Evolutionary conservation across 2,329 filamentous ascomycete species (phyloP).

Genomic region (Monilinia vaccinii-corymbosi): DNA sequence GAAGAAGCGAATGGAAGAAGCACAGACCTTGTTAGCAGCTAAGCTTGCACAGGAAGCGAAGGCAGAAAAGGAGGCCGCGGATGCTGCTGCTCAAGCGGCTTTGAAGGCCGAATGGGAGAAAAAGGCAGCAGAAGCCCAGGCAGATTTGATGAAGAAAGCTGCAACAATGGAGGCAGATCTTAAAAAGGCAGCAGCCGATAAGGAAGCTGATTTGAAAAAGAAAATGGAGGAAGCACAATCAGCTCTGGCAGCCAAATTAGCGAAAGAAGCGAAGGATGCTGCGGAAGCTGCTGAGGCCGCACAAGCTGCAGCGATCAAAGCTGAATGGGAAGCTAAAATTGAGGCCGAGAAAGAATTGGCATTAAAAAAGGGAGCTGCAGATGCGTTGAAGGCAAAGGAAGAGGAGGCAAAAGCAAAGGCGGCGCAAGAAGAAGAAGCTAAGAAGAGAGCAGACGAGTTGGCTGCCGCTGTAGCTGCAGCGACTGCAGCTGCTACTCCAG

Average conservation of each 20-base stretch:
- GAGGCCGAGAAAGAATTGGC: conserved; percentile 17
- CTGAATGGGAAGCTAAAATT: conserved; percentile 38
- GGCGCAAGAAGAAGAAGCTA: conserved; percentile 41
- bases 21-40: conserved; percentile 3
- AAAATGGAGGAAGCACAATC: conserved; percentile 10
- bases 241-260: conserved; percentile 5
- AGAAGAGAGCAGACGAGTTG: conserved; percentile 24
- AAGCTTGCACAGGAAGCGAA: conserved; percentile 13
- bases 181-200: conserved; percentile 29
- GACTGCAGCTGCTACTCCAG: conserved; percentile 35
- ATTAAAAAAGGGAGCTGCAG: conserved; percentile 22
- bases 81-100: conserved; percentile 5
- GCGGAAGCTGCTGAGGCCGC: conserved; percentile 24
- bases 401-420: conserved; percentile 37
- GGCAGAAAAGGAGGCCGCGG: conserved; percentile 14
- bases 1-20: conserved; percentile 18
- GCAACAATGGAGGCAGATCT: conserved; percentile 29
- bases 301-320: conserved; percentile 35
- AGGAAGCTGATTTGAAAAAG: conserved; percentile 9
- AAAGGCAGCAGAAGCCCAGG: conserved; percentile 18
- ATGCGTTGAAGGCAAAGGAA: conserved; percentile 25
- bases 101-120: conserved; percentile 16
- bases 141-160: conserved; percentile 28
- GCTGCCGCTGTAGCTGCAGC: conserved; percentile 30
- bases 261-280: conserved; percentile 25